Evolutionary conservation across 2,329 filamentous ascomycete genomes (phyloP), one percentile per base, ranked within the genome.

Genomic region (Colletotrichum falcatum): DNA sequence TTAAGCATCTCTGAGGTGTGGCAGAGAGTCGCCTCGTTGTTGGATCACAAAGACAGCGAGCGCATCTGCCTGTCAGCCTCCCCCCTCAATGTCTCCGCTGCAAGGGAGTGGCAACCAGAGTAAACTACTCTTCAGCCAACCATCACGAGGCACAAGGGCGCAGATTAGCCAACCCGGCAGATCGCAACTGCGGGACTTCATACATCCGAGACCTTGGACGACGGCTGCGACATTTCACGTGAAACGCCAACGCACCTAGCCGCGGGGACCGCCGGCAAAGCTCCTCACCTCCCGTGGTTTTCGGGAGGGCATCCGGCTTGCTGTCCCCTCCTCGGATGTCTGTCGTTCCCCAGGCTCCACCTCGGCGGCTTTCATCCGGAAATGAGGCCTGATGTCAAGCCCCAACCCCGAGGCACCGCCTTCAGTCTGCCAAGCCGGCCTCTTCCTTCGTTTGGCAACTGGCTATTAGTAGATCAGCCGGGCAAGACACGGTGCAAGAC

Each of bases 371-470:
- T 60, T 39, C 59, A 33, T 67, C 60, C 46, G 65, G 46, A 48
- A 48, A 37, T 18, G 60, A 65, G 61, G 54, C 54, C 66, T 60
- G 66, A 69, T 60, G 48, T 55, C 39, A 2, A 37, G 51, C 48
- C n/a, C n/a, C n/a, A n/a, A n/a, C 30, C 39, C n/a, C 48, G 49
- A 30, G 49, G 37, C 6, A 30, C 33, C 30, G n/a, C 26, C 51
- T 64, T 33, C 28, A 14, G 9, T n/a, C 5, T 48, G 46, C 46
- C 23, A 49, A 49, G 23, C 46, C 46, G 64, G 61, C 65, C 53
- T 30, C 44, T 53, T 46, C 65, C 60, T 53, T 30, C 14, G 20
- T 42, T 54, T 18, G 48, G 35, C 4, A 37, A 42, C 20, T 42
- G 7, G 18, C 5, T 6, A 33, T 42, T 28, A 11, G 48, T 23